Evolutionary conservation across 2,329 filamentous ascomycete species (phyloP).

Genomic region (Coniochaeta prunicola): DNA sequence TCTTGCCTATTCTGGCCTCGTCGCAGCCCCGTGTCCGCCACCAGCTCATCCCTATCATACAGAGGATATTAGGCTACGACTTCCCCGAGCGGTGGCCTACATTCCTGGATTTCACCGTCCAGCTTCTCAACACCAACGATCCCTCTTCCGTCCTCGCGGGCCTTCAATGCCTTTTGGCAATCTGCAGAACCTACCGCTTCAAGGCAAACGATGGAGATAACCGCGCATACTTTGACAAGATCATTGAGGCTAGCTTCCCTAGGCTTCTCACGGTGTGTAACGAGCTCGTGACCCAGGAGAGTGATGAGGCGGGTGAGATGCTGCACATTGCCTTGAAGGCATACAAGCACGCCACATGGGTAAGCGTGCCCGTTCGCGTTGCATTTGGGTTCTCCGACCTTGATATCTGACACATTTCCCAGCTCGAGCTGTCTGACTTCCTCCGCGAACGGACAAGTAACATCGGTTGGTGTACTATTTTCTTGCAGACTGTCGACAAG

Average conservation of each 20-base stretch:
- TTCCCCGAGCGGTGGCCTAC: constrained; percentile 92
- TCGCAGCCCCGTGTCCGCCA: constrained; percentile 77
- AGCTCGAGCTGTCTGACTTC: constrained; percentile 79
- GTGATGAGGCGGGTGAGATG: constrained; percentile 94
- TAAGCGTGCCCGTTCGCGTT: constrained; percentile 37
- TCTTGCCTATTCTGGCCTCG: constrained; percentile 81
- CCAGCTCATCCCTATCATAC: constrained; percentile 87
- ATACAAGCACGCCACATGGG: constrained; percentile 97
- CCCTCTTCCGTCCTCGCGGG: constrained; percentile 84
- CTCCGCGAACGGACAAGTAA: constrained; percentile 76
- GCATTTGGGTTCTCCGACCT: not conserved
- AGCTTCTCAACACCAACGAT: constrained; percentile 81
- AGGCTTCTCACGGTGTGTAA: constrained; percentile 81
- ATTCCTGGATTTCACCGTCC: constrained; percentile 88
- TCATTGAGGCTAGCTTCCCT: constrained; percentile 86
- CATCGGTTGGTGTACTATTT: constrained; percentile 93
- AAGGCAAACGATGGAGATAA: constrained; percentile 71
- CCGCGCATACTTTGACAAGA: constrained; percentile 84
- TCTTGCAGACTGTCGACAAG: constrained; percentile 85
- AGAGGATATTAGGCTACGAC: constrained; percentile 93
- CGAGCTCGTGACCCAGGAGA: constrained; percentile 82
- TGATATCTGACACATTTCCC: constrained; percentile 52
- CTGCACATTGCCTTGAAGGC: constrained; percentile 90
- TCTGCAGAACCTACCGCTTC: constrained; percentile 93
- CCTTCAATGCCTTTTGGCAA: constrained; percentile 85